Percentiles rank a stretch among this genome's conserved stretches.
Conservation (phyloP, 768 basidiomycete genomes). For the Tricholomella constricta region DNA sequence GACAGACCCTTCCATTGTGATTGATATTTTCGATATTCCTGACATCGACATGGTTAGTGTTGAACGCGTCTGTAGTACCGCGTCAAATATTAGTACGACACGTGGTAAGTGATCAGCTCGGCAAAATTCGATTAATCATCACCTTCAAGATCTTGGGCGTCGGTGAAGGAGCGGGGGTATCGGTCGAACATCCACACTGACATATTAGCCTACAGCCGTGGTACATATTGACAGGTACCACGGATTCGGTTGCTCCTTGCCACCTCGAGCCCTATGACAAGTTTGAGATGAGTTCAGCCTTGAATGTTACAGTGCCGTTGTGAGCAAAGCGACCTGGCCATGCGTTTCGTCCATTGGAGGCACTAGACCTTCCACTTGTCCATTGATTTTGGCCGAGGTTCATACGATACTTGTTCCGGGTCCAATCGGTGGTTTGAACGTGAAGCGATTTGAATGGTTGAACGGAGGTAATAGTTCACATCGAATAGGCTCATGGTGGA, state of each 20-base stretch:
- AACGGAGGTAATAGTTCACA: too few species aligned
- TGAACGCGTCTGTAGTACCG: constrained; percentile 1
- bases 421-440: too few species aligned
- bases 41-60: background rate
- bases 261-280: too few species aligned
- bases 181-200: background rate
- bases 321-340: background rate
- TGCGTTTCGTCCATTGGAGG: background rate
- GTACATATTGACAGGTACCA: too few species aligned
- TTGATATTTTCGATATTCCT: constrained; percentile 7
- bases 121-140: background rate
- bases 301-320: background rate
- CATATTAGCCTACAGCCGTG: too few species aligned
- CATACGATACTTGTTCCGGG: background rate
- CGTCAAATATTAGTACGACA: background rate
- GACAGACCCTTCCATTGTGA: constrained; percentile 31
- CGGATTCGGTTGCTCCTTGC: too few species aligned
- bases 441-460: too few species aligned
- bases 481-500: too few species aligned
- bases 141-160: background rate
- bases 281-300: too few species aligned
- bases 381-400: background rate
- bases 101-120: background rate
- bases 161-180: background rate
- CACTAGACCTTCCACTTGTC: background rate